Percentiles rank a stretch among this genome's conserved stretches.
phyloP scores from a whole-genome alignment of 169 alveolate species.

The Eimeria praecox region DNA sequence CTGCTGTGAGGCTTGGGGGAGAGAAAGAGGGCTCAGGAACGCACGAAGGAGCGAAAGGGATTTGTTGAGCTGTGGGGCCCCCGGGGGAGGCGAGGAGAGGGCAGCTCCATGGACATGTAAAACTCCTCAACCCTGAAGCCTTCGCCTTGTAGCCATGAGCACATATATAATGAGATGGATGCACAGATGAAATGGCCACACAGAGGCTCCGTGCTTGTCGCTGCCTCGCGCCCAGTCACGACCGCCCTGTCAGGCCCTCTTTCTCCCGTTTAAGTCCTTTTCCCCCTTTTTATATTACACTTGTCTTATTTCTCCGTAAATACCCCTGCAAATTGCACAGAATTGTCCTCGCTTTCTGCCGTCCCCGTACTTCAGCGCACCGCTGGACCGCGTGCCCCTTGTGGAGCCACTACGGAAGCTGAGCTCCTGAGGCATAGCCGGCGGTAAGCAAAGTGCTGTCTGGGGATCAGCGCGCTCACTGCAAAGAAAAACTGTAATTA shows the following conservation, averaged over 20 bases:
- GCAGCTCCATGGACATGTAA: neutral
- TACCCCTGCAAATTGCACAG: neutral
- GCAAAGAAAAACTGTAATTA: neutral
- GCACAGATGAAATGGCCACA: neutral
- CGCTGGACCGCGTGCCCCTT: slow-evolving; percentile 42
- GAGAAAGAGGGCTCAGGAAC: neutral
- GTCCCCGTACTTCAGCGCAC: neutral
- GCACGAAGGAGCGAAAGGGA: neutral
- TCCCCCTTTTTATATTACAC: neutral
- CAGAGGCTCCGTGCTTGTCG: slow-evolving; percentile 23
- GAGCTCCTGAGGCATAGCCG: neutral
- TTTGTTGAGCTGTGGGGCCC: slow-evolving; percentile 58
- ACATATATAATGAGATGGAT: neutral
- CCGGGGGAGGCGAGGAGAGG: neutral
- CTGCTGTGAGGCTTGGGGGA: neutral
- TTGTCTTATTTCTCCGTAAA: neutral
- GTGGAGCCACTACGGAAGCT: slow-evolving; percentile 5
- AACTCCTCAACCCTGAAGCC: neutral
- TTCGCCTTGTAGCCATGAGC: neutral
- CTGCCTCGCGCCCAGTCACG: slow-evolving; percentile 32
- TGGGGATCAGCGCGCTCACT: neutral
- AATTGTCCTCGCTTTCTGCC: neutral
- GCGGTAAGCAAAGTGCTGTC: neutral
- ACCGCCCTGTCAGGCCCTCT: neutral
- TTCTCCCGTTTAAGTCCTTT: neutral